Base-by-base conservation (phyloP, 345 rosid species). In the Citrus reticulata region DNA sequence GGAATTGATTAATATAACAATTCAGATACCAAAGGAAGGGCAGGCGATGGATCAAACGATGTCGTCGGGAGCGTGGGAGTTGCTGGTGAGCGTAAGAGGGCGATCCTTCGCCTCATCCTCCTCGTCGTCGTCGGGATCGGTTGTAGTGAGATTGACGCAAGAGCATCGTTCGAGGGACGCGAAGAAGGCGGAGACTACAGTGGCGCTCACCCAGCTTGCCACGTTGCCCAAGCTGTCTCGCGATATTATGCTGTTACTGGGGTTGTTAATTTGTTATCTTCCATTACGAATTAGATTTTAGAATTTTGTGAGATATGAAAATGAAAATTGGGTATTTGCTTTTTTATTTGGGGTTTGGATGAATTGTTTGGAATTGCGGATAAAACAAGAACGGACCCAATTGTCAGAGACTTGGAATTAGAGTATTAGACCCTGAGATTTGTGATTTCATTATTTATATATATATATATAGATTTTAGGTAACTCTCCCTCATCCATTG, bases 101-200 rank as follows among this genome's bases (percentile, higher is more conserved):
- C 91, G 86, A 61, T 83, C 89, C 4, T 83, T 80, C 10, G 88
- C 86, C 49, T 91, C 96, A 6, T 86, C 89, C 14, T 89, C 83
- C 5, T 82, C 84, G n/a, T 88, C 98, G 66, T 91, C 98, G 75
- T 91, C 96, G 39, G 74, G 84, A 74, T 90, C 92, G 76, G 77
- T 83, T 78, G 95, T 95, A 22, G 90, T 55, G 25, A 93, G 83
- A 51, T 93, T 93, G 79, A 95, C 98, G 84, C 98, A 93, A 59
- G 98, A 85, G 86, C 87, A 95, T 27, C 98, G 98, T 78, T 95
- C 98, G 4, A 93, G 91, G 34, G 98, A 95, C 2, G 93, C 89
- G 84, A 95, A 95, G 85, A 93, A 95, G 77, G 97, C 97, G 83
- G 95, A 86, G 73, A 85, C 83, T 0, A 95, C 95, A 78, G 91